phyloP scores from a whole-genome alignment of 495 filamentous ascomycete genomes.

The Tuber borchii region DNA sequence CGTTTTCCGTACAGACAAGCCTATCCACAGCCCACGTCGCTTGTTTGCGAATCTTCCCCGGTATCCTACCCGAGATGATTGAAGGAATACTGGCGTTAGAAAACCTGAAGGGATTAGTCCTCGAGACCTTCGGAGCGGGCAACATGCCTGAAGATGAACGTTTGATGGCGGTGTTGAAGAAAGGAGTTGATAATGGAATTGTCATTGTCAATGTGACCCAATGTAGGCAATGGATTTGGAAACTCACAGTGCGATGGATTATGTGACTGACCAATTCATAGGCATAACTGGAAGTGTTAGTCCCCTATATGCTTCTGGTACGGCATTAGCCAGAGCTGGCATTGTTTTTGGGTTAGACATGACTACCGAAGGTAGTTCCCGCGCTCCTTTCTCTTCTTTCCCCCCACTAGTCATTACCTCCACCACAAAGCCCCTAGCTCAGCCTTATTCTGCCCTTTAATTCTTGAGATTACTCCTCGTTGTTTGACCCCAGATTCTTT shows the following conservation, averaged over 20 bases:
- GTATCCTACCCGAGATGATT: conserved; percentile 91
- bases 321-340: conserved; percentile 74
- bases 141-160: conserved; percentile 85
- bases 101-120: conserved; percentile 70
- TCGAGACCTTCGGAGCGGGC: conserved; percentile 93
- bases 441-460: background rate
- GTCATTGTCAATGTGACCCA: conserved; percentile 92
- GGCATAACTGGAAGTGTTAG: conserved; percentile 76
- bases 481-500: conserved; percentile 8
- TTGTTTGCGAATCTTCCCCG: conserved; percentile 89
- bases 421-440: background rate
- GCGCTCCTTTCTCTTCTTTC: conserved; percentile 1
- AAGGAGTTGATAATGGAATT: conserved; percentile 71
- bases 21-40: conserved; percentile 76
- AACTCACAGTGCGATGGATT: background rate
- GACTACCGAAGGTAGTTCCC: conserved; percentile 61
- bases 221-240: conserved; percentile 50
- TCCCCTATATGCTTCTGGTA: conserved; percentile 86
- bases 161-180: conserved; percentile 70
- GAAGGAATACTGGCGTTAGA: conserved; percentile 77
- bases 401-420: background rate
- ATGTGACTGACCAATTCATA: conserved; percentile 33
- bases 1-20: conserved; percentile 69
- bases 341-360: conserved; percentile 90
- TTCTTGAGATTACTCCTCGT: conserved; percentile 1